Base-by-base conservation (phyloP, 345 rosid species). In the Theobroma cacao region DNA sequence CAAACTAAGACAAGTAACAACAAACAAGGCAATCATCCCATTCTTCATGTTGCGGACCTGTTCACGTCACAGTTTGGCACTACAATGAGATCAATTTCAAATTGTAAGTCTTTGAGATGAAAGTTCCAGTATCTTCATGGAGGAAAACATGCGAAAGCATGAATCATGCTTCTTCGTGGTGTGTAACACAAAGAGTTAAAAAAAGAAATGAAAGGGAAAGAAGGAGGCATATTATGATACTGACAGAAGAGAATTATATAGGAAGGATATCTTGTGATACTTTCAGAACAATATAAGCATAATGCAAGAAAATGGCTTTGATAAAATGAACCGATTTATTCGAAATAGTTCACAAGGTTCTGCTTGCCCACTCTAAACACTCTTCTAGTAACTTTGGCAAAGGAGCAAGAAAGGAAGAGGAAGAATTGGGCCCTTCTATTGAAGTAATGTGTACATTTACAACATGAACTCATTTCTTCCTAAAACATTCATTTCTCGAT, bases 401-500 rank as follows among this genome's bases (percentile, higher is more conserved):
- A 40, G 78, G 55, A 75, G 38, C 34, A 50, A n/a, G 4, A 30
- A 9, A 40, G 58, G 72, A 7, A 14, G 67, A 36, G 59, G 61
- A 79, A 78, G 75, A 75, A 26, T 53, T 33, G 82, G 41, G 66
- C 56, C 71, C 66, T 66, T 45, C 67, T 47, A 31, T 43, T 24
- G 55, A 74, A 66, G 55, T 43, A 64, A 56, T 47, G 68, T 48
- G 78, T 56, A 77, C 53, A 80, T 77, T 77, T 77, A 80, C 83
- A 77, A 52, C 64, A 80, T 31, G 61, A 62, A 68, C 81, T 62
- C 81, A 41, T 62, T 41, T 68, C 26, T 50, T 73, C 73, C 80
- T 65, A 79, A 69, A 65, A n/a, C 66, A 61, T 48, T 77, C 60
- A 34, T 59, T 77, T 77, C 75, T 77, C 43, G 53, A 72, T 65